Conservation (phyloP, 2,329 filamentous ascomycete species). For the Plectosphaerella sp. region DNA sequence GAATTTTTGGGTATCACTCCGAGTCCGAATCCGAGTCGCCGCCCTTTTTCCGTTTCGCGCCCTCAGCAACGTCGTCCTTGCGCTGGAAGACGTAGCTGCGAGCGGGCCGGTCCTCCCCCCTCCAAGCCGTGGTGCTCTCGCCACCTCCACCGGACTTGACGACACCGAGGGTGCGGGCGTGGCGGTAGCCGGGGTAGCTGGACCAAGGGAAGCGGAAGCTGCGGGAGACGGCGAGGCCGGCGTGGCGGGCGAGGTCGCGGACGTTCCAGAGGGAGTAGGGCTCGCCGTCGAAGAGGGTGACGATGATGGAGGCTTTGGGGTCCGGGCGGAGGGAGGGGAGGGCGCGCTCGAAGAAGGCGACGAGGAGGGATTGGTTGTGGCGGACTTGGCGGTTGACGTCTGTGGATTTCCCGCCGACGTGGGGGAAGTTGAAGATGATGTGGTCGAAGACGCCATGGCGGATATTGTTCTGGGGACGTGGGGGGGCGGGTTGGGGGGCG, state of each 20-base stretch:
- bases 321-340: conserved; percentile 45
- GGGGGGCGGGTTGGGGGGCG: conserved; percentile 15
- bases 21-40: conserved; percentile 20
- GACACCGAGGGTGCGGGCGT: conserved; percentile 69
- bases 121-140: conserved; percentile 24
- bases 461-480: conserved; percentile 2
- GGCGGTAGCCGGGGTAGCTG: conserved; percentile 69
- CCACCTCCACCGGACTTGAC: neutral
- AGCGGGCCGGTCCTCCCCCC: conserved; percentile 37
- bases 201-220: conserved; percentile 65
- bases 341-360: conserved; percentile 60
- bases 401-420: conserved; percentile 86
- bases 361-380: conserved; percentile 78
- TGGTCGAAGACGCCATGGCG: conserved; percentile 56
- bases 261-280: conserved; percentile 97
- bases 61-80: conserved; percentile 43
- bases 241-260: conserved; percentile 76
- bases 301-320: conserved; percentile 56
- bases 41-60: conserved; percentile 24
- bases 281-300: conserved; percentile 89
- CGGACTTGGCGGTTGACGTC: conserved; percentile 94
- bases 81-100: conserved; percentile 60
- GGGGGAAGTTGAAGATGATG: conserved; percentile 95
- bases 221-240: conserved; percentile 62
- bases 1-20: neutral